These are phyloP conservation scores for Curvularia lunata DNA, from an alignment of 2,329 filamentous ascomycete genomes.

Conservation along the genomic window DNA sequence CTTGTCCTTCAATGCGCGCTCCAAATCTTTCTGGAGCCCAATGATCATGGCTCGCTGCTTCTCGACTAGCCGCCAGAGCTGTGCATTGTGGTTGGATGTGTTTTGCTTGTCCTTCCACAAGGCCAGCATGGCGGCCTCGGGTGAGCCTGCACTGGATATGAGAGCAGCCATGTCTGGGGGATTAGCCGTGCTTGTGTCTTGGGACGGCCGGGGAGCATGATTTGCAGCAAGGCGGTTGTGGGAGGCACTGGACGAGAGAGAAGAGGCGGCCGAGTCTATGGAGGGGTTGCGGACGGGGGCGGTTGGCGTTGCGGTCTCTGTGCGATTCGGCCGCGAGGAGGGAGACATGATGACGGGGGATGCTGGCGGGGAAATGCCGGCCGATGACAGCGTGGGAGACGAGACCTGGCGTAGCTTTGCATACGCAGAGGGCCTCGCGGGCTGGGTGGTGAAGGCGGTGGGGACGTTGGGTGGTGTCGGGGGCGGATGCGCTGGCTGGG, in stretches of 20 bases:
- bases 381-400: conserved; percentile 42
- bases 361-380: conserved; percentile 42
- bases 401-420: conserved; percentile 45
- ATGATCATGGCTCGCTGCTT: conserved; percentile 95
- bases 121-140: conserved; percentile 87
- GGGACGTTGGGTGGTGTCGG: conserved; percentile 17
- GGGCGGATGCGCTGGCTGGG: conserved; percentile 19
- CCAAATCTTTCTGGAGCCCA: conserved; percentile 91
- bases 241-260: conserved; percentile 52
- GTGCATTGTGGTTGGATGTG: conserved; percentile 84
- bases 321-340: conserved; percentile 44
- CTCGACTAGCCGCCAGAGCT: conserved; percentile 94
- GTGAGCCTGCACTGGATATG: conserved; percentile 82
- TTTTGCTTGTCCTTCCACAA: conserved; percentile 91
- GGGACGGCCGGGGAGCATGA: conserved; percentile 63
- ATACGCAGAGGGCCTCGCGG: conserved; percentile 39
- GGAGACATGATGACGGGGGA: conserved; percentile 48
- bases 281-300: conserved; percentile 75
- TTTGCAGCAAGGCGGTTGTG: conserved; percentile 62
- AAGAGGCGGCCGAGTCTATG: conserved; percentile 90
- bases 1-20: conserved; percentile 89
- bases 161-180: conserved; percentile 78
- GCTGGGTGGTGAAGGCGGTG: conserved; percentile 23
- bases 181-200: conserved; percentile 59
- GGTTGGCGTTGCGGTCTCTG: conserved; percentile 35